Conservation (phyloP, 805 yeast species). For the Kluyveromyces aestuarii region DNA sequence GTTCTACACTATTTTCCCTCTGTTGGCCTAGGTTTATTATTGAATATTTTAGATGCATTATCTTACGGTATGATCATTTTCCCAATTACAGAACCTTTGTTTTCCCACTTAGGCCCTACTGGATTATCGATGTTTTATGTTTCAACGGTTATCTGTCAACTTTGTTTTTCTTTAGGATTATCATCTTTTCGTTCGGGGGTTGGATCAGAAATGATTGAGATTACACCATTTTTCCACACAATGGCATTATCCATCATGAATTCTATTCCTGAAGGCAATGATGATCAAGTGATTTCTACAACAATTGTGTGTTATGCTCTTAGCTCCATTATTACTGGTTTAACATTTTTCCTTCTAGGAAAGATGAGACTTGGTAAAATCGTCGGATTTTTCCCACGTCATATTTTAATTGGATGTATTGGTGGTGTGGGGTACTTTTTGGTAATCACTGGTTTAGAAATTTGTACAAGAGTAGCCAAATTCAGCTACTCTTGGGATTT, state of each 20-base stretch:
- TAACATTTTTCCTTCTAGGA: conserved; percentile 70
- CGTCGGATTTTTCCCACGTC: conserved; percentile 94
- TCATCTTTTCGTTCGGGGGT: conserved; percentile 85
- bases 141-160: conserved; percentile 82
- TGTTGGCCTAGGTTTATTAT: conserved; percentile 71
- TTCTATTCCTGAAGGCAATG: conserved; percentile 24
- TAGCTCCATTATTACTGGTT: conserved; percentile 79
- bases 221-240: conserved; percentile 95
- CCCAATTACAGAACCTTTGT: conserved; percentile 76
- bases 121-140: conserved; percentile 93
- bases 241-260: conserved; percentile 72
- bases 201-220: conserved; percentile 97
- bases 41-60: conserved; percentile 85
- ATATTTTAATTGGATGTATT: conserved; percentile 91
- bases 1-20: conserved; percentile 46
- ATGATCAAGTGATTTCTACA: conserved; percentile 69
- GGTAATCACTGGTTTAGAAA: conserved; percentile 84
- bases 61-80: conserved; percentile 97
- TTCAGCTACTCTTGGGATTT: conserved; percentile 55
- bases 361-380: conserved; percentile 71
- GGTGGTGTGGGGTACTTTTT: conserved; percentile 98
- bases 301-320: conserved; percentile 79
- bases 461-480: conserved; percentile 71
- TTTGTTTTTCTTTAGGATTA: conserved; percentile 83
- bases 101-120: conserved; percentile 71